Evolutionary conservation across 176 grass and related monocot species (phyloP).

Genomic region (Aegilops bicornis): DNA sequence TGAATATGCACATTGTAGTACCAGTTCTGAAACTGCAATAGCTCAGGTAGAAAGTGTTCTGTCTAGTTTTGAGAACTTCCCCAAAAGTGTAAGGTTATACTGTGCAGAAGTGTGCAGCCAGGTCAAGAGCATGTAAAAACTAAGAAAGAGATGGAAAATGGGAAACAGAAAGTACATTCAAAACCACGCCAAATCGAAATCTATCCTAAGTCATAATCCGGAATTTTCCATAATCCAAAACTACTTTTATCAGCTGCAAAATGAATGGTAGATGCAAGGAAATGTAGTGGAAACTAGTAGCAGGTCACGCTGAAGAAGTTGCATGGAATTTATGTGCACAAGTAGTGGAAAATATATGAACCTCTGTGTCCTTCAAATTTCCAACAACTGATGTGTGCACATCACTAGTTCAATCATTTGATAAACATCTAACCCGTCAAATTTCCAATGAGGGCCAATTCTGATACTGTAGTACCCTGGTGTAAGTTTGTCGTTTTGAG

Average conservation of each 20-base stretch:
- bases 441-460: neutral
- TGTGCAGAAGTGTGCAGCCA: neutral
- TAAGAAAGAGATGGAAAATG: neutral
- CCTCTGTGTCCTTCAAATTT: neutral
- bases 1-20: neutral
- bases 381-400: neutral
- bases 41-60: too few relatives aligned
- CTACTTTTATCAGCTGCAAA: neutral
- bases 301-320: constrained; percentile 12
- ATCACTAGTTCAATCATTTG: neutral
- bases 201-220: neutral
- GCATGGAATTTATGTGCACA: constrained; percentile 18
- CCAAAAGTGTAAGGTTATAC: neutral
- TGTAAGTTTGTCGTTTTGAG: neutral
- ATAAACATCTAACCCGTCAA: neutral
- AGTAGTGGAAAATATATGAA: neutral
- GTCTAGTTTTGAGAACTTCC: neutral
- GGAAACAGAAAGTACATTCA: too few relatives aligned
- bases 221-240: neutral
- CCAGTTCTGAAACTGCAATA: neutral
- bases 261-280: constrained; percentile 24
- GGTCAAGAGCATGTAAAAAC: neutral
- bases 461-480: neutral
- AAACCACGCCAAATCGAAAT: neutral
- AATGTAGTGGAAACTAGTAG: constrained; percentile 20